These are phyloP conservation scores for Rosa chinensis DNA, from an alignment of 306 rosid genomes.

Conservation along the genomic window DNA sequence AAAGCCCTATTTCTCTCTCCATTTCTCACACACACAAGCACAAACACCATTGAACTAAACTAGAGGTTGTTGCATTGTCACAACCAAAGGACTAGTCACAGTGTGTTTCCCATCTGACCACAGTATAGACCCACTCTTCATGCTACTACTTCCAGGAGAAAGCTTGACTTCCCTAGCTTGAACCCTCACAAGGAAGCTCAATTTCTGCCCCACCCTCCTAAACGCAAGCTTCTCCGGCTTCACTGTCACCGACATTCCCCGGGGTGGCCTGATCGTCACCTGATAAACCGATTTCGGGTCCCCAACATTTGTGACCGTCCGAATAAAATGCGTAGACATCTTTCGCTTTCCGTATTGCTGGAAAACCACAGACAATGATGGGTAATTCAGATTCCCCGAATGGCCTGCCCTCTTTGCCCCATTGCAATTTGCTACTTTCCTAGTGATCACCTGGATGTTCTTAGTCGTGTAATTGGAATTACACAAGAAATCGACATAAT, in stretches of 20 bases:
- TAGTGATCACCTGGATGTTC: slow-evolving; percentile 60
- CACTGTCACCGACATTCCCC: slow-evolving; percentile 59
- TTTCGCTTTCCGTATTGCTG: slow-evolving; percentile 73
- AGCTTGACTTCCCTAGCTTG: slow-evolving; percentile 61
- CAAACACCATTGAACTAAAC: slow-evolving; percentile 33
- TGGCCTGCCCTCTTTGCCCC: slow-evolving; percentile 76
- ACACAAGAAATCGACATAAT: slow-evolving; percentile 83
- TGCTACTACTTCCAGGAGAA: slow-evolving; percentile 64
- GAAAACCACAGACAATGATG: slow-evolving; percentile 71
- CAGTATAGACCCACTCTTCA: slow-evolving; percentile 61
- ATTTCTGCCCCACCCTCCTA: slow-evolving; percentile 70
- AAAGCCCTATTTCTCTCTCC: slow-evolving; percentile 8
- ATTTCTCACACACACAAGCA: neutral
- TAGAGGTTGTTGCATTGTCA: slow-evolving; percentile 85
- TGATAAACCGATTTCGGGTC: slow-evolving; percentile 64
- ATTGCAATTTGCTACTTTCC: slow-evolving; percentile 67
- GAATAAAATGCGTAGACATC: slow-evolving; percentile 80
- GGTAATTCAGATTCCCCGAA: slow-evolving; percentile 77
- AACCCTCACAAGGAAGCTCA: slow-evolving; percentile 84
- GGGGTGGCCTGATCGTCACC: slow-evolving; percentile 53
- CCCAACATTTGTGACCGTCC: slow-evolving; percentile 86
- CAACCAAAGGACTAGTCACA: slow-evolving; percentile 83
- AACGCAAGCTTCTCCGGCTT: slow-evolving; percentile 66
- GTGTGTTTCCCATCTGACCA: slow-evolving; percentile 84
- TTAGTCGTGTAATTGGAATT: slow-evolving; percentile 71